Conservation (phyloP, 2,329 filamentous ascomycete genomes). For the Colletotrichum neosansevieriae region DNA sequence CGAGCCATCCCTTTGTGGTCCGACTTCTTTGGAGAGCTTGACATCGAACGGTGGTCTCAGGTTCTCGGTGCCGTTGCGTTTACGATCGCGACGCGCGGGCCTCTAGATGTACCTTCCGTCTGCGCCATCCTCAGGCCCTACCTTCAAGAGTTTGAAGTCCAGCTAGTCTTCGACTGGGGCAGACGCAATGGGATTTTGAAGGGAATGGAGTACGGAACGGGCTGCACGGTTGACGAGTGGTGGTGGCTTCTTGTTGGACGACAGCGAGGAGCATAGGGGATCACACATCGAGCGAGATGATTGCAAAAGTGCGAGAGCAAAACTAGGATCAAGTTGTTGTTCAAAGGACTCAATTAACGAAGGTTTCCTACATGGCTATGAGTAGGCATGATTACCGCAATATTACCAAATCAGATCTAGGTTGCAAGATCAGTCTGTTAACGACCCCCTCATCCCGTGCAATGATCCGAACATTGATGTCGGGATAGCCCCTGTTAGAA, state of each 20-base stretch:
- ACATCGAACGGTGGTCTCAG: constrained; percentile 73
- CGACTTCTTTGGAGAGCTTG: constrained; percentile 72
- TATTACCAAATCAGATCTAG: no score
- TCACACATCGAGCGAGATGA: background rate
- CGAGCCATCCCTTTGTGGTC: constrained; percentile 78
- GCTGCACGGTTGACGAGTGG: constrained; percentile 69
- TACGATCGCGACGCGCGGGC: constrained; percentile 71
- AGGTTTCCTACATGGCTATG: no score
- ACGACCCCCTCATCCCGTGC: background rate
- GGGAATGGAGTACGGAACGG: constrained; percentile 54
- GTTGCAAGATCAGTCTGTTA: background rate
- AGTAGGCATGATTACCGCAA: no score
- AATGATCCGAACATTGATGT: background rate
- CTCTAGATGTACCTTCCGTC: constrained; percentile 65
- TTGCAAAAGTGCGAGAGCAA: no score
- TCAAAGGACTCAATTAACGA: no score
- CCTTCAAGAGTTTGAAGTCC: constrained; percentile 73
- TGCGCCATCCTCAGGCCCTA: constrained; percentile 67
- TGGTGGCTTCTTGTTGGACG: constrained; percentile 73
- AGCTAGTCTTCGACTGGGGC: constrained; percentile 70
- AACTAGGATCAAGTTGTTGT: no score
- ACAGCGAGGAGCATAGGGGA: constrained; percentile 41
- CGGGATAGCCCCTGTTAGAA: background rate
- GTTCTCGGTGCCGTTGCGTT: constrained; percentile 73
- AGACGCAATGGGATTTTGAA: constrained; percentile 63